phyloP scores from a whole-genome alignment of 192 early-diverging fungal species.

The Chytriomyces sp. region DNA sequence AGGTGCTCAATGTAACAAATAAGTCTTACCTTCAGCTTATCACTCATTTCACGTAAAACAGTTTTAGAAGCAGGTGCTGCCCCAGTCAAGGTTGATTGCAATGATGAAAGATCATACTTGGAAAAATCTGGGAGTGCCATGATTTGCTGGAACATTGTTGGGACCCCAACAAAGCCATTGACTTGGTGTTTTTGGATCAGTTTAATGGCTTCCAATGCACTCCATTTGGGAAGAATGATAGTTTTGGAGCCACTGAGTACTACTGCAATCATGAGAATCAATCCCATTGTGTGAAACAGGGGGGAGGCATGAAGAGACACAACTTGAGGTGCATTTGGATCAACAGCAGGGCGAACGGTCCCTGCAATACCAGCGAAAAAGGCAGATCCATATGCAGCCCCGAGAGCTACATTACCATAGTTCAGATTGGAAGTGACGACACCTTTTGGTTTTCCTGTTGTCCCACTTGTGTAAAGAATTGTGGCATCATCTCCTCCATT shows the following conservation, averaged over 20 bases:
- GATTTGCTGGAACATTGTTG: constrained; percentile 18
- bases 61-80: constrained; percentile 1
- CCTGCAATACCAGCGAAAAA: no score
- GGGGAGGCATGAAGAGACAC: constrained; percentile 17
- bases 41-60: background rate
- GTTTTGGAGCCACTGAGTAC: constrained; percentile 19
- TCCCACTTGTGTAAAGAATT: constrained; percentile 29
- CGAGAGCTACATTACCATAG: background rate
- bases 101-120: constrained; percentile 1
- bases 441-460: constrained; percentile 31
- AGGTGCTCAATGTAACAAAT: background rate
- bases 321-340: background rate
- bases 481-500: constrained; percentile 9
- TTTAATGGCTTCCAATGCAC: constrained; percentile 15
- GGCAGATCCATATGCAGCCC: no score
- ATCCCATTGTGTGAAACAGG: constrained; percentile 30
- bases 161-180: constrained; percentile 23
- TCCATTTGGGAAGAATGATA: constrained; percentile 27
- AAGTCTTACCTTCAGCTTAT: background rate
- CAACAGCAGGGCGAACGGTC: no score
- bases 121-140: constrained; percentile 25
- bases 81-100: background rate
- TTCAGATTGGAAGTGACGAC: constrained; percentile 23
- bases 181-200: constrained; percentile 30
- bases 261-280: background rate